Conservation (phyloP, 441 rosid species). For the Manihot esculenta region DNA sequence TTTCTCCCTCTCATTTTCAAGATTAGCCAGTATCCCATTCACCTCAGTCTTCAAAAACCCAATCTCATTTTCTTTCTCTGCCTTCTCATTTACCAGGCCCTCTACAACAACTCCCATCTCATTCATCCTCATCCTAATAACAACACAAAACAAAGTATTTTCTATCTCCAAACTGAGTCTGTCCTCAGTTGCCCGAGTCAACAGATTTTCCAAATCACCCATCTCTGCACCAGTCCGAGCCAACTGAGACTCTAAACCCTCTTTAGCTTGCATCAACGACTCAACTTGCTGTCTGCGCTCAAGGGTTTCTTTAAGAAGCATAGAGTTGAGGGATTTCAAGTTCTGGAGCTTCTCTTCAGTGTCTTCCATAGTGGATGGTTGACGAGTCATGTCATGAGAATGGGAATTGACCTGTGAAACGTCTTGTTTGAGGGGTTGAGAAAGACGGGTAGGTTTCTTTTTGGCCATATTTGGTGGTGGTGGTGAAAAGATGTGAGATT, state of each 20-base stretch:
- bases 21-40: slow-evolving; percentile 28
- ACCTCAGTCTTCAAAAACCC: slow-evolving; percentile 34
- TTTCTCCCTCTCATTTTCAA: slow-evolving; percentile 38
- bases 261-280: slow-evolving; percentile 39
- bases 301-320: slow-evolving; percentile 44
- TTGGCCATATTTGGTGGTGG: slow-evolving; percentile 47
- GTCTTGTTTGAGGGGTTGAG: slow-evolving; percentile 22
- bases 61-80: slow-evolving; percentile 39
- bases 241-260: slow-evolving; percentile 45
- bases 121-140: slow-evolving; percentile 36
- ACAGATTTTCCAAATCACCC: slow-evolving; percentile 34
- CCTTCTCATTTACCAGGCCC: slow-evolving; percentile 34
- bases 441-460: slow-evolving; percentile 44
- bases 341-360: slow-evolving; percentile 36
- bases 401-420: slow-evolving; percentile 14
- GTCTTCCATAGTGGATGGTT: slow-evolving; percentile 33
- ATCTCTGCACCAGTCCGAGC: slow-evolving; percentile 26
- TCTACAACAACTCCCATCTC: slow-evolving; percentile 35
- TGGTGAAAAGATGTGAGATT: slow-evolving; percentile 19
- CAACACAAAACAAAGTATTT: slow-evolving; percentile 34
- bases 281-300: slow-evolving; percentile 51
- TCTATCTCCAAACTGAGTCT: slow-evolving; percentile 46
- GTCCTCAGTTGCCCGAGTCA: slow-evolving; percentile 37
- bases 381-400: not conserved
- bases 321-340: slow-evolving; percentile 42